phyloP scores from a whole-genome alignment of 2,329 filamentous ascomycete species.

The Bertia moriformis region DNA sequence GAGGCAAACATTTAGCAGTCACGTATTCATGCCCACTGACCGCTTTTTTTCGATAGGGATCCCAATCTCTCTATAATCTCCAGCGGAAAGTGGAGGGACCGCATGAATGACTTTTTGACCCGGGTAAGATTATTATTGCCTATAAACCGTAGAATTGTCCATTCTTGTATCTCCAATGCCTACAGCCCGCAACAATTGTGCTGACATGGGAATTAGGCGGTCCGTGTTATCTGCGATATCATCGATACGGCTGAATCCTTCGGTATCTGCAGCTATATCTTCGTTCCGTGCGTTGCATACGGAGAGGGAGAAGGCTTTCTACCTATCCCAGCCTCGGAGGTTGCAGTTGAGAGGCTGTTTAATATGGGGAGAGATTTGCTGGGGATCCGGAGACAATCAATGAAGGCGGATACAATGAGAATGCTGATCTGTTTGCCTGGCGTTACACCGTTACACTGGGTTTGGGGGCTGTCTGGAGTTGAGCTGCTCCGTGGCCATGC shows the following conservation, averaged over 20 bases:
- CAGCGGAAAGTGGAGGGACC: too few species aligned
- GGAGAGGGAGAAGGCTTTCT: slow-evolving; percentile 32
- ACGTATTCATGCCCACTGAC: slow-evolving; percentile 25
- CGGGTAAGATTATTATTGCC: slow-evolving; percentile 12
- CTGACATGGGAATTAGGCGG: slow-evolving; percentile 19
- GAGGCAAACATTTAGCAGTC: slow-evolving; percentile 35
- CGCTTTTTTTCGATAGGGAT: slow-evolving; percentile 25
- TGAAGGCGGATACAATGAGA: too few species aligned
- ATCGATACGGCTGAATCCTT: slow-evolving; percentile 20
- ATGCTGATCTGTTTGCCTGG: too few species aligned
- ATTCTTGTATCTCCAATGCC: slow-evolving; percentile 1
- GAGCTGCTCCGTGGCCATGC: too few species aligned
- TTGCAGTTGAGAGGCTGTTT: too few species aligned
- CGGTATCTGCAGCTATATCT: slow-evolving; percentile 32
- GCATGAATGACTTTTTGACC: slow-evolving; percentile 6
- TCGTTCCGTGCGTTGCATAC: slow-evolving; percentile 36
- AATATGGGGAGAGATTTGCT: too few species aligned
- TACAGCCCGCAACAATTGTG: too few species aligned
- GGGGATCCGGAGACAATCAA: too few species aligned
- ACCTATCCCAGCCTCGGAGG: too few species aligned
- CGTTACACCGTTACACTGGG: too few species aligned
- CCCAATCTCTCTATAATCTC: slow-evolving; percentile 24
- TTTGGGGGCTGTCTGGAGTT: too few species aligned
- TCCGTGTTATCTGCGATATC: slow-evolving; percentile 23
- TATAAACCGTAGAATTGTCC: not conserved